These are phyloP conservation scores for Beta macrorhiza DNA, from an alignment of 179 eudicot species.

Conservation along the genomic window DNA sequence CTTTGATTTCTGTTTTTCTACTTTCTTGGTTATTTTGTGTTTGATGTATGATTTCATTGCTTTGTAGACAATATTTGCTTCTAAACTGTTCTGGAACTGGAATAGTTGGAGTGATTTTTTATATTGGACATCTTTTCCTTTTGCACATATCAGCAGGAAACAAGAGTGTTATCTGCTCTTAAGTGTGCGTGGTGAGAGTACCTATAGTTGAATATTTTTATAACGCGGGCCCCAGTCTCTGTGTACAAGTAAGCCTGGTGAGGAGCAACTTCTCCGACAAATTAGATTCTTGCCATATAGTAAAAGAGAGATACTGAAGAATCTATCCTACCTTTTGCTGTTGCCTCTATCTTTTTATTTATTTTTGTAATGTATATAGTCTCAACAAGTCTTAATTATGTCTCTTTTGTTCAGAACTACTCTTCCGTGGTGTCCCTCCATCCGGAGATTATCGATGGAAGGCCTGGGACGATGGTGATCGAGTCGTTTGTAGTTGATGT, in stretches of 20 bases:
- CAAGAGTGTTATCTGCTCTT: background rate
- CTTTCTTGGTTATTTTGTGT: background rate
- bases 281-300: too few species aligned
- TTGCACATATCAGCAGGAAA: background rate
- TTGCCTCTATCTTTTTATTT: background rate
- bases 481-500: constrained; percentile 84
- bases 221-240: background rate
- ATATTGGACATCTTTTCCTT: background rate
- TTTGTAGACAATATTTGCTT: background rate
- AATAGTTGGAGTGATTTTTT: background rate
- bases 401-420: constrained; percentile 55
- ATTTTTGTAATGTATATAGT: background rate
- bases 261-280: background rate
- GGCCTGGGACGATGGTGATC: constrained; percentile 81
- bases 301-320: background rate
- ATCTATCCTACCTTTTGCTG: background rate
- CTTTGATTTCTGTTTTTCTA: background rate
- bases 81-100: background rate
- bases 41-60: background rate
- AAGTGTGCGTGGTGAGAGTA: background rate
- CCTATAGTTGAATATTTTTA: background rate
- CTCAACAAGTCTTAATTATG: background rate
- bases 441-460: constrained; percentile 76
- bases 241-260: background rate
- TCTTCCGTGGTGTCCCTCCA: constrained; percentile 73